Percentiles rank a stretch among this genome's conserved stretches.
Evolutionary conservation across 306 rosid genomes (phyloP).

Genomic region (Glycine latifolia): DNA sequence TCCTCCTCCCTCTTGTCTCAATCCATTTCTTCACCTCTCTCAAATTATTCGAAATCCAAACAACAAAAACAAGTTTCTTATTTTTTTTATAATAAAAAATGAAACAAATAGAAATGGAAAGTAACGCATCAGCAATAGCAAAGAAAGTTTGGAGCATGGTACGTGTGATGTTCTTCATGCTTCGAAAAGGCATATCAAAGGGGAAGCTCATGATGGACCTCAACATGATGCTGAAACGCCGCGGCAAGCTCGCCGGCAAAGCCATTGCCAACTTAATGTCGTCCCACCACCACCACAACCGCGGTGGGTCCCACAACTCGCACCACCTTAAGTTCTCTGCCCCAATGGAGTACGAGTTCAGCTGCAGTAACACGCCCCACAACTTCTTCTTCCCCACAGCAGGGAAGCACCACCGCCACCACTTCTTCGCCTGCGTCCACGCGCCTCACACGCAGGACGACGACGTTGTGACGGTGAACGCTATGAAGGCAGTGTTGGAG

Average conservation of each 20-base stretch:
- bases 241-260: conserved; percentile 83
- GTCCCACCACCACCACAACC: conserved; percentile 55
- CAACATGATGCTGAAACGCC: conserved; percentile 82
- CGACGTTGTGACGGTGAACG: conserved; percentile 44
- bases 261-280: conserved; percentile 73
- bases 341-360: conserved; percentile 83
- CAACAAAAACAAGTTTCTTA: not conserved
- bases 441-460: conserved; percentile 63
- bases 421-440: conserved; percentile 65
- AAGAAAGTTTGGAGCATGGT: conserved; percentile 73
- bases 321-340: conserved; percentile 36
- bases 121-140: conserved; percentile 51
- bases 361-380: conserved; percentile 86
- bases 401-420: conserved; percentile 57
- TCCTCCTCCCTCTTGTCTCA: conserved; percentile 8
- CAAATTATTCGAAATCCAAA: not conserved
- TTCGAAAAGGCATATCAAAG: conserved; percentile 75
- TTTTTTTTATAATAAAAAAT: not conserved
- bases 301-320: not conserved
- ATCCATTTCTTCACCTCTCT: not conserved
- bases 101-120: conserved; percentile 53
- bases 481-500: conserved; percentile 45
- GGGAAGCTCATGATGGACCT: conserved; percentile 68
- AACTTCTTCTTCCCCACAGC: conserved; percentile 29
- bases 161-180: conserved; percentile 72